These are phyloP conservation scores for Starmerella etchellsii DNA, from an alignment of 805 yeast species.

Conservation along the genomic window DNA sequence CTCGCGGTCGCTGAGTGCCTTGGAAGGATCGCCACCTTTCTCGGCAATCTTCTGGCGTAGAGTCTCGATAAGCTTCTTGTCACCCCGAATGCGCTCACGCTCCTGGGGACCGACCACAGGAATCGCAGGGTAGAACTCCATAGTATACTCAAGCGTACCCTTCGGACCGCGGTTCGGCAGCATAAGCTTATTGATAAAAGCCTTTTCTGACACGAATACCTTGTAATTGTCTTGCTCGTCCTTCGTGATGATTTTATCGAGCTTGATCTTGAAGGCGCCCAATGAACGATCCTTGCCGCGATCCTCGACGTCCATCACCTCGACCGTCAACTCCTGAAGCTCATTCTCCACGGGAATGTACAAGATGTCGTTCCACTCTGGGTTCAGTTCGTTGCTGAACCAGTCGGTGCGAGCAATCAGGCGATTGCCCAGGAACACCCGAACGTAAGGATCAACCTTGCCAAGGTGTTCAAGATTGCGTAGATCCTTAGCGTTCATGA, in stretches of 20 bases:
- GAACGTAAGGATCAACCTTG: slow-evolving; percentile 80
- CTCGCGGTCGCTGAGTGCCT: slow-evolving; percentile 23
- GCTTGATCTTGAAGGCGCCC: slow-evolving; percentile 64
- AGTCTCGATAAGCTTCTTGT: slow-evolving; percentile 30
- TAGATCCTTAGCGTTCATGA: slow-evolving; percentile 60
- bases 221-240: slow-evolving; percentile 48
- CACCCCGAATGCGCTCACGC: slow-evolving; percentile 35
- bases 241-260: slow-evolving; percentile 53
- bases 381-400: slow-evolving; percentile 52
- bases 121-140: slow-evolving; percentile 72
- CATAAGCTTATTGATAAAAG: slow-evolving; percentile 50
- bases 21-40: slow-evolving; percentile 8
- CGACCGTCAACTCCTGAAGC: slow-evolving; percentile 69
- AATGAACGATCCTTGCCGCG: slow-evolving; percentile 71
- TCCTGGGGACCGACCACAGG: slow-evolving; percentile 68
- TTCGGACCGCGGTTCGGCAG: slow-evolving; percentile 66
- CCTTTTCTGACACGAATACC: slow-evolving; percentile 43
- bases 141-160: slow-evolving; percentile 61
- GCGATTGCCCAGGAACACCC: slow-evolving; percentile 64
- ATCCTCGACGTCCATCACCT: slow-evolving; percentile 83
- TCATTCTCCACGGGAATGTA: slow-evolving; percentile 75
- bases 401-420: slow-evolving; percentile 67
- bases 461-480: slow-evolving; percentile 82
- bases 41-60: slow-evolving; percentile 20
- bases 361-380: slow-evolving; percentile 72